phyloP scores from a whole-genome alignment of 345 rosid genomes.

The Syzygium aromaticum region DNA sequence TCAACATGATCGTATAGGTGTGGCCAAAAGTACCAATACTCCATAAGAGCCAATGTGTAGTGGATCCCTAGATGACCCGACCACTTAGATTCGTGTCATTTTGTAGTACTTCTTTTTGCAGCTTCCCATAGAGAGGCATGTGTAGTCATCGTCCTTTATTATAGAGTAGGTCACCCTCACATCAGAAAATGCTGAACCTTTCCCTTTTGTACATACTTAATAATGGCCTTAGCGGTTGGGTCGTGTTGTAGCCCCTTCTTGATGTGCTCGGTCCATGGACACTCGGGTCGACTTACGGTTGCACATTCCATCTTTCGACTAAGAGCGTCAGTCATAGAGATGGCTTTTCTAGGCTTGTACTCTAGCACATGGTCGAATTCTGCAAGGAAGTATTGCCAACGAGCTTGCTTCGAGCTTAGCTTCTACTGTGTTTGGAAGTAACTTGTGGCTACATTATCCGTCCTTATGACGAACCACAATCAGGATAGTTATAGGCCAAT shows the following conservation, averaged over 20 bases:
- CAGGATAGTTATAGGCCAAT: too few relatives aligned
- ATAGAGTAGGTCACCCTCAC: neutral
- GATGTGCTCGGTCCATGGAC: rapidly evolving
- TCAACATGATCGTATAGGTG: rapidly evolving
- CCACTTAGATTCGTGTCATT: too few relatives aligned
- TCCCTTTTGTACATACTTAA: neutral
- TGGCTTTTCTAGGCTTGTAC: neutral
- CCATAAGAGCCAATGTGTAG: neutral
- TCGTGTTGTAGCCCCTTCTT: rapidly evolving
- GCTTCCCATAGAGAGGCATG: neutral
- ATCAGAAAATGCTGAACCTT: neutral
- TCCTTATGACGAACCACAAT: neutral
- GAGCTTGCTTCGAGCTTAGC: neutral
- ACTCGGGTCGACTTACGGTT: neutral
- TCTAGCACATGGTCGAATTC: neutral
- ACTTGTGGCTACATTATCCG: rapidly evolving
- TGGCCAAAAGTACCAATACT: too few relatives aligned
- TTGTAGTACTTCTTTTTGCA: neutral
- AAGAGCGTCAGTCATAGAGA: neutral
- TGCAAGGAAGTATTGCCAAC: neutral
- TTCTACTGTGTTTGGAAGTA: neutral
- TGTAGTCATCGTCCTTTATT: neutral
- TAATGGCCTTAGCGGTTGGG: neutral
- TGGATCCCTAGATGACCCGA: too few relatives aligned
- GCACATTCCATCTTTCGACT: neutral